These are phyloP conservation scores for Aureobasidium namibiae DNA, from an alignment of 2,329 filamentous ascomycete species.

Conservation along the genomic window DNA sequence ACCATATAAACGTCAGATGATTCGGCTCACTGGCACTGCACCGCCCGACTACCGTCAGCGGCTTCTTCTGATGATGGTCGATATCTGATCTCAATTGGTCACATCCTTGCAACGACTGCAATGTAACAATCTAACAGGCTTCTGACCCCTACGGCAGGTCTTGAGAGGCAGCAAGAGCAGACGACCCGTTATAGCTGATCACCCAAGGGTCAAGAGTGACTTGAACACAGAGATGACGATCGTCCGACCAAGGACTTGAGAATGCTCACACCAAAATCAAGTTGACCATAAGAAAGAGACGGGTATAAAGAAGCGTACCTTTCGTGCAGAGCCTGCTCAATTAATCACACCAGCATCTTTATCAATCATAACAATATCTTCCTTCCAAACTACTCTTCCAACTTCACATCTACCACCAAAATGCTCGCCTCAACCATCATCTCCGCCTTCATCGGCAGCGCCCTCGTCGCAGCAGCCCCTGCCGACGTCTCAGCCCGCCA, in stretches of 20 bases:
- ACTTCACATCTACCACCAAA: not conserved
- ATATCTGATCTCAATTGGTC: not conserved
- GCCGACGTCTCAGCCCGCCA: slow-evolving; percentile 26
- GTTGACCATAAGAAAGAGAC: not conserved
- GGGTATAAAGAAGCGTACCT: not conserved
- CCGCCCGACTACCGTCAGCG: not conserved
- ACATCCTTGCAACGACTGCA: not conserved
- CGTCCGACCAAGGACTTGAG: not conserved
- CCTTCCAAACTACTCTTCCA: not conserved
- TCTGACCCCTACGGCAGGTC: not conserved
- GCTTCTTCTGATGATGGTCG: not conserved
- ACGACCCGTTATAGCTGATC: not conserved
- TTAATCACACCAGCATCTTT: too few relatives aligned
- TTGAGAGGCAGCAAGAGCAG: not conserved
- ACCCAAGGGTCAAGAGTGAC: not conserved
- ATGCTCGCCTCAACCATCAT: slow-evolving; percentile 14
- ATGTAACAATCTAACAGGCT: not conserved
- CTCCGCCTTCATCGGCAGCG: slow-evolving; percentile 11
- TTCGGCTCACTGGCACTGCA: not conserved
- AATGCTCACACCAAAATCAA: not conserved
- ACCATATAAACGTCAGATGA: not conserved
- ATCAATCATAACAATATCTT: not conserved
- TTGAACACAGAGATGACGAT: not conserved
- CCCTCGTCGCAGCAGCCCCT: slow-evolving; percentile 22
- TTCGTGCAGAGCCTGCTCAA: not conserved